phyloP scores from a whole-genome alignment of 1,284 basidiomycete species.

The Trametes pubescens region DNA sequence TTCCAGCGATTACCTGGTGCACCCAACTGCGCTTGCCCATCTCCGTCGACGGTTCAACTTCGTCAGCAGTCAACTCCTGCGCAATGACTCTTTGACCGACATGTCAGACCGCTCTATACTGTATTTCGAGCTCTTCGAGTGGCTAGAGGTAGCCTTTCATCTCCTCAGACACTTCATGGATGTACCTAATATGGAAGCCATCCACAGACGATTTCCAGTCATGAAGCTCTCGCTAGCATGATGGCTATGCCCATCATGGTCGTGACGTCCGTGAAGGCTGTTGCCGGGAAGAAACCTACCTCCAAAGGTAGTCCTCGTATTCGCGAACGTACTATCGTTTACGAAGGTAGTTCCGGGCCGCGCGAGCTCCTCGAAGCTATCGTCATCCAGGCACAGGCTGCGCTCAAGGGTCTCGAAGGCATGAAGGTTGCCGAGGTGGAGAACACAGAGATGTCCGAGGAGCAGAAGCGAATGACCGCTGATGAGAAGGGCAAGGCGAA shows the following conservation, averaged over 20 bases:
- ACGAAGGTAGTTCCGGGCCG: constrained; percentile 89
- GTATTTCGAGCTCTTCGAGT: constrained; percentile 90
- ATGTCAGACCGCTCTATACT: constrained; percentile 88
- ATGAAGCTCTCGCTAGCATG: constrained; percentile 91
- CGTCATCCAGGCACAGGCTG: constrained; percentile 88
- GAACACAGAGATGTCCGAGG: constrained; percentile 75
- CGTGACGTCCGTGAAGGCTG: constrained; percentile 68
- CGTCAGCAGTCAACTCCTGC: constrained; percentile 82
- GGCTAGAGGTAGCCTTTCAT: constrained; percentile 79
- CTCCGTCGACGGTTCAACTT: constrained; percentile 89
- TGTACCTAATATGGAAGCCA: constrained; percentile 9
- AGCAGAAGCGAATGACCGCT: constrained; percentile 81
- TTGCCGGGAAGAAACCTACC: constrained; percentile 58
- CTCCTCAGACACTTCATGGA: constrained; percentile 12
- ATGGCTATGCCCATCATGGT: constrained; percentile 97
- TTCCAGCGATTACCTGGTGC: constrained; percentile 87
- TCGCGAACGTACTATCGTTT: constrained; percentile 81
- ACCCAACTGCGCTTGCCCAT: constrained; percentile 89
- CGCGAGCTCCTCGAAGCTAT: constrained; percentile 90
- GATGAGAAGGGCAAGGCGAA: constrained; percentile 69
- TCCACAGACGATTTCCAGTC: constrained; percentile 82
- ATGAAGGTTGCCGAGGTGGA: constrained; percentile 56
- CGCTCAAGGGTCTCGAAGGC: constrained; percentile 83
- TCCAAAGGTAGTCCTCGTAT: constrained; percentile 54
- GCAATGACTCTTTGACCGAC: constrained; percentile 91